Percentiles rank a stretch among this genome's conserved stretches.
These are phyloP conservation scores for Rhypophila decipiens DNA, from an alignment of 495 filamentous ascomycete species.

Conservation along the genomic window DNA sequence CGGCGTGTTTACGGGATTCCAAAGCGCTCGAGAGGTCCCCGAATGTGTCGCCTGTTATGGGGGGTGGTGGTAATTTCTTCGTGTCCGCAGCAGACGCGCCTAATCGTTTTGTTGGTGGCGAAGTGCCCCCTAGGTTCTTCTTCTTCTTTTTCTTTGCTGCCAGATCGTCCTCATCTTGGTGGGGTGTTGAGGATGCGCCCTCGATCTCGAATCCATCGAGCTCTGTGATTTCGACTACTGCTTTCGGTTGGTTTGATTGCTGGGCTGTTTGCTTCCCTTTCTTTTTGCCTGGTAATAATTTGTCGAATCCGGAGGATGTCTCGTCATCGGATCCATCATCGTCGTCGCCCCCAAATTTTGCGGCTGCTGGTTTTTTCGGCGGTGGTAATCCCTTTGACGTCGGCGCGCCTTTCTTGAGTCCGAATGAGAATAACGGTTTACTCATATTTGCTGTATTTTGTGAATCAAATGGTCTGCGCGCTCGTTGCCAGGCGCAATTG, in stretches of 20 bases:
- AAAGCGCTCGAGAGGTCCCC: constrained; percentile 50
- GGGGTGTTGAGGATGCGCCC: background rate
- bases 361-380: constrained; percentile 18
- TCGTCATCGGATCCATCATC: constrained; percentile 20
- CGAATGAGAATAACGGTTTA: constrained; percentile 31
- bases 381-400: background rate
- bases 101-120: too few species aligned
- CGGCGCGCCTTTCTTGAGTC: constrained; percentile 23
- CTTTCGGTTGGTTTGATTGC: constrained; percentile 5
- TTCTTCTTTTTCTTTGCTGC: constrained; percentile 1
- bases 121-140: background rate
- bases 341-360: constrained; percentile 23
- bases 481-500: too few species aligned
- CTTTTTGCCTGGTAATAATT: background rate
- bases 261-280: background rate
- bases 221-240: constrained; percentile 16
- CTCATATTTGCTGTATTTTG: constrained; percentile 14
- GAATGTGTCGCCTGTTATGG: constrained; percentile 32
- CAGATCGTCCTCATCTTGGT: background rate
- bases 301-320: too few species aligned
- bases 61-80: constrained; percentile 1
- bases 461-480: too few species aligned
- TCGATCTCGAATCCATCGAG: constrained; percentile 12
- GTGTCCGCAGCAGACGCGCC: too few species aligned
- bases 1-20: constrained; percentile 48